A percentile compares a stretch with the other conserved stretches of the same genome.
Conservation (phyloP, 805 yeast genomes). For the Isabelozyma gotoi region DNA sequence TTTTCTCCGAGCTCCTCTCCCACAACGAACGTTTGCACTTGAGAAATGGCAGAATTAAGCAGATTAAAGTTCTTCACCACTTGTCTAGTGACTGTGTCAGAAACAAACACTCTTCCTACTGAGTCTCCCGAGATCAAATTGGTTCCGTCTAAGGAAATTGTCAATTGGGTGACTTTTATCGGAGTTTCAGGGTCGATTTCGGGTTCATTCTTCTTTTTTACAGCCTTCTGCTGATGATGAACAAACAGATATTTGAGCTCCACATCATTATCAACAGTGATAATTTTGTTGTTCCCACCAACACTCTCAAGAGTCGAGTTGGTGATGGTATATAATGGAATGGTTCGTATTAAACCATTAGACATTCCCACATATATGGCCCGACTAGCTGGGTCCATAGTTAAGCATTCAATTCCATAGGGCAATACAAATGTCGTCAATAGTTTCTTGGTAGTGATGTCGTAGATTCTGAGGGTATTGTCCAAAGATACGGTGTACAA, state of each 20-base stretch:
- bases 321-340: slow-evolving; percentile 49
- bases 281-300: slow-evolving; percentile 57
- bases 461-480: slow-evolving; percentile 72
- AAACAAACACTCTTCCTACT: slow-evolving; percentile 62
- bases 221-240: slow-evolving; percentile 40
- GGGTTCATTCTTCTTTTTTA: slow-evolving; percentile 14
- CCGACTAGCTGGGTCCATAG: slow-evolving; percentile 78
- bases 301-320: slow-evolving; percentile 51
- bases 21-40: slow-evolving; percentile 19
- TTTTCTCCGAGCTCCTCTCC: slow-evolving; percentile 11
- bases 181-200: slow-evolving; percentile 8
- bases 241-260: slow-evolving; percentile 52
- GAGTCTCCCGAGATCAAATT: slow-evolving; percentile 70
- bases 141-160: slow-evolving; percentile 74
- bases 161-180: slow-evolving; percentile 50
- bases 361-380: slow-evolving; percentile 66
- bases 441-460: slow-evolving; percentile 44
- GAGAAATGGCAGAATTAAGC: slow-evolving; percentile 35
- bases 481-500: slow-evolving; percentile 73
- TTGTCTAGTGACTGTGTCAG: slow-evolving; percentile 73
- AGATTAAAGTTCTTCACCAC: slow-evolving; percentile 55
- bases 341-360: slow-evolving; percentile 58
- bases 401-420: slow-evolving; percentile 53
- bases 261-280: slow-evolving; percentile 51
- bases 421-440: slow-evolving; percentile 74